Evolutionary conservation across 768 basidiomycete species (phyloP).

Genomic region (Boletus rex-veris): DNA sequence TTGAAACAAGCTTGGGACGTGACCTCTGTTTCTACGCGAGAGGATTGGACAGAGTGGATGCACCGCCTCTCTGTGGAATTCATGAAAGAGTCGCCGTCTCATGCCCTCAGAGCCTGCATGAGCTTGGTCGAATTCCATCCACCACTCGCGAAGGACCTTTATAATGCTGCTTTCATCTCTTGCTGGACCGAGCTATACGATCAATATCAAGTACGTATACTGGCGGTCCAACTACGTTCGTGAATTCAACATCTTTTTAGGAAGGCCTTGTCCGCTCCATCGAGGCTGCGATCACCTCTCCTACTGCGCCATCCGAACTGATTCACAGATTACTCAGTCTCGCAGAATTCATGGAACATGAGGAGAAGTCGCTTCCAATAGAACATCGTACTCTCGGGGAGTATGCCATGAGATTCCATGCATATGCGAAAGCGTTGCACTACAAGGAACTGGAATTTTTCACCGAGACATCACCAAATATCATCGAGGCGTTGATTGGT

Average conservation of each 20-base stretch:
- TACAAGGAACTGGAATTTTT: conserved; percentile 99
- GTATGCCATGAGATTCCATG: conserved; percentile 89
- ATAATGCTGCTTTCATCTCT: conserved; percentile 97
- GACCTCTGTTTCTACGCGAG: conserved; percentile 65
- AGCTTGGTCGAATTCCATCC: conserved; percentile 88
- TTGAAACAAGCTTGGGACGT: conserved; percentile 96
- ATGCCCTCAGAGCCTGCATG: conserved; percentile 96
- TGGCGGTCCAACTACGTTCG: not conserved
- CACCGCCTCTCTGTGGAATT: conserved; percentile 89
- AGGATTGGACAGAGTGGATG: conserved; percentile 97
- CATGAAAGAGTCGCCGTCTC: conserved; percentile 97
- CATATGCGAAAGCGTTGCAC: conserved; percentile 95
- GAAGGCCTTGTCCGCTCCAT: conserved; percentile 93
- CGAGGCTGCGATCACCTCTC: conserved; percentile 77
- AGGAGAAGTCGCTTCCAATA: conserved; percentile 92
- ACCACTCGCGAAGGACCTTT: conserved; percentile 89
- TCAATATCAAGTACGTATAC: conserved; percentile 75
- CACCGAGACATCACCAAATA: conserved; percentile 82
- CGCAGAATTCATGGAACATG: conserved; percentile 99
- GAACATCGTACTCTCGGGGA: conserved; percentile 91
- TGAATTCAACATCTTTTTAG: conserved; percentile 39
- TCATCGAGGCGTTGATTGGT: conserved; percentile 91
- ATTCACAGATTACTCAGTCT: conserved; percentile 89
- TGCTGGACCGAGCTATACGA: conserved; percentile 97
- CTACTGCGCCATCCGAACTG: conserved; percentile 77